A percentile compares a stretch with the other conserved stretches of the same genome.
Evolutionary conservation across 2,329 filamentous ascomycete species (phyloP).

Genomic region (Colletotrichum magnum): DNA sequence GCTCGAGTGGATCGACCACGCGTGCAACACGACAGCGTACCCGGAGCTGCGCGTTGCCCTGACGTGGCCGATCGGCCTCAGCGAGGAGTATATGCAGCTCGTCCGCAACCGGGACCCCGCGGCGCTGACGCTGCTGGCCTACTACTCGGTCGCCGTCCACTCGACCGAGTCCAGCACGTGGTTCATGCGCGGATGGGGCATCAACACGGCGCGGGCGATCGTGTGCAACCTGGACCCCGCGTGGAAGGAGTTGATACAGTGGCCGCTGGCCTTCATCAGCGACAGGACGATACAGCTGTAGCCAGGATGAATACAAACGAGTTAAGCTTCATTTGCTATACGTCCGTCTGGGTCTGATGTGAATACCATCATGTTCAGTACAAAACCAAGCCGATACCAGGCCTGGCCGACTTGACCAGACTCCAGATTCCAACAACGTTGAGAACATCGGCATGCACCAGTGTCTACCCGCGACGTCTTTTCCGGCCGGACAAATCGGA

Average conservation of each 20-base stretch:
- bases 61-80: conserved; percentile 44
- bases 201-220: conserved; percentile 29
- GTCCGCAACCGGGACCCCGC: conserved; percentile 41
- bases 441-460: too few relatives aligned
- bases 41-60: conserved; percentile 43
- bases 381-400: too few relatives aligned
- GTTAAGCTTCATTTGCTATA: too few relatives aligned
- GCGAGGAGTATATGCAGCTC: conserved; percentile 43
- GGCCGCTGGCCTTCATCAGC: conserved; percentile 34
- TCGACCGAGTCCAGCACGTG: conserved; percentile 41
- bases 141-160: conserved; percentile 45
- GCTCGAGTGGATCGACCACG: conserved; percentile 30
- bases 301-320: not conserved
- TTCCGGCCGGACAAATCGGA: too few relatives aligned
- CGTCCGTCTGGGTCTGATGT: too few relatives aligned
- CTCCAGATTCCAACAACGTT: too few relatives aligned
- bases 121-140: conserved; percentile 42
- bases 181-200: conserved; percentile 42
- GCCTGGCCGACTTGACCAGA: too few relatives aligned
- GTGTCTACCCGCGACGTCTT: too few relatives aligned
- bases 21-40: conserved; percentile 33
- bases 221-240: conserved; percentile 23
- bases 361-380: too few relatives aligned
- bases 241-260: conserved; percentile 36
- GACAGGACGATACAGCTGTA: conserved; percentile 35